These are phyloP conservation scores for Trichomonas gallinae DNA, from an alignment of 208 protist genomes.

Conservation along the genomic window DNA sequence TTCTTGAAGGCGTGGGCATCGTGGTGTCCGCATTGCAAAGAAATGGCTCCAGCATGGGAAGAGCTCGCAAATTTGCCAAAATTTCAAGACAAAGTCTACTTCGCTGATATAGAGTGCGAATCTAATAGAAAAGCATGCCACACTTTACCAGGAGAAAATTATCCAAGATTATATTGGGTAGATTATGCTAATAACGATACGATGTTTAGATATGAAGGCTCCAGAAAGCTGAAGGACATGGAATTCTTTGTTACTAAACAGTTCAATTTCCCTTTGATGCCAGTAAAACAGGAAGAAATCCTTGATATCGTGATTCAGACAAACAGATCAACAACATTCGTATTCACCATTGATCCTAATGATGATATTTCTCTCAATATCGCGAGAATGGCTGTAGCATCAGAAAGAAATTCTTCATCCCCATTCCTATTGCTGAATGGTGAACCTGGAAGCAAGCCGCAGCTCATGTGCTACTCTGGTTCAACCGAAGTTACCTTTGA, in stretches of 20 bases:
- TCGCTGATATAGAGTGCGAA: slow-evolving; percentile 19
- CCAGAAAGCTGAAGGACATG: not conserved
- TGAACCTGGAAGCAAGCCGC: not conserved
- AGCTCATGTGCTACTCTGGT: not conserved
- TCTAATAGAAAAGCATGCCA: not conserved
- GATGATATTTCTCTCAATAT: not conserved
- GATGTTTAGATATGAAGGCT: not conserved
- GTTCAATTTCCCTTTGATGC: not conserved
- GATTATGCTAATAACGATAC: not conserved
- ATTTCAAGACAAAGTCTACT: not conserved
- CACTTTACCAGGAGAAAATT: not conserved
- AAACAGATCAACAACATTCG: not conserved
- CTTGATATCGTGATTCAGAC: not conserved
- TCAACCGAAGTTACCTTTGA: not conserved
- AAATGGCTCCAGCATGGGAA: not conserved
- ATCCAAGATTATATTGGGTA: not conserved
- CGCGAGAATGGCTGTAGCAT: not conserved
- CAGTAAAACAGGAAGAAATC: not conserved
- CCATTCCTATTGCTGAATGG: not conserved
- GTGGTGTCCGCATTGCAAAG: slow-evolving; percentile 17
- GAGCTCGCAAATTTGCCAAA: not conserved
- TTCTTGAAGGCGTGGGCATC: not conserved
- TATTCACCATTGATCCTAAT: not conserved
- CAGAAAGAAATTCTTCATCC: not conserved
- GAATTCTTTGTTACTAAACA: not conserved